Evolutionary conservation across 768 basidiomycete genomes (phyloP).

Genomic region (Leucogyrophana mollusca): DNA sequence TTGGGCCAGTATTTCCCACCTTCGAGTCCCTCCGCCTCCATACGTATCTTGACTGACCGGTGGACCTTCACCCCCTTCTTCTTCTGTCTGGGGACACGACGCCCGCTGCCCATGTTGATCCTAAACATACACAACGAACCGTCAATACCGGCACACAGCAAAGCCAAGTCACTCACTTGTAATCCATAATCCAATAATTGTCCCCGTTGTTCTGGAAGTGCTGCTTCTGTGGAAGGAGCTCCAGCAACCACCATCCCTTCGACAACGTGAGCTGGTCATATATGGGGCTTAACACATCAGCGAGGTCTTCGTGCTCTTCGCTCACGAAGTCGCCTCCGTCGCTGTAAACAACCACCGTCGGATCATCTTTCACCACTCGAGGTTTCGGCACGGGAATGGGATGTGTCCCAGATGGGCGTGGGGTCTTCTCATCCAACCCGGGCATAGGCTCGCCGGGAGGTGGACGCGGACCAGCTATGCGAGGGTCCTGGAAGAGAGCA

Average conservation of each 20-base stretch:
- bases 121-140: slow-evolving; percentile 1
- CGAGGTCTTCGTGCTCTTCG: slow-evolving; percentile 65
- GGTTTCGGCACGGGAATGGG: slow-evolving; percentile 12
- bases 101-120: slow-evolving; percentile 40
- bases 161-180: slow-evolving; percentile 15
- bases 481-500: slow-evolving; percentile 30
- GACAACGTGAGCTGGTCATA: slow-evolving; percentile 56
- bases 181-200: slow-evolving; percentile 8
- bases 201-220: slow-evolving; percentile 25
- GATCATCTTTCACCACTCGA: slow-evolving; percentile 10
- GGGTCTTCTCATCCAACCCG: too few species aligned
- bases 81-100: slow-evolving; percentile 40
- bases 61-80: slow-evolving; percentile 41
- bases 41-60: slow-evolving; percentile 46
- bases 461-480: slow-evolving; percentile 23
- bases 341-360: slow-evolving; percentile 15
- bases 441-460: slow-evolving; percentile 10
- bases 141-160: slow-evolving; percentile 1
- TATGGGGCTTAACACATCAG: slow-evolving; percentile 49
- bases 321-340: slow-evolving; percentile 24
- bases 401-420: slow-evolving; percentile 1
- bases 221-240: slow-evolving; percentile 42
- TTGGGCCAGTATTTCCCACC: slow-evolving; percentile 38
- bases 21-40: slow-evolving; percentile 42
- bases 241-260: slow-evolving; percentile 65